Base-by-base conservation (phyloP, 352 stramenopile genomes). In the Pythium phragmitis region DNA sequence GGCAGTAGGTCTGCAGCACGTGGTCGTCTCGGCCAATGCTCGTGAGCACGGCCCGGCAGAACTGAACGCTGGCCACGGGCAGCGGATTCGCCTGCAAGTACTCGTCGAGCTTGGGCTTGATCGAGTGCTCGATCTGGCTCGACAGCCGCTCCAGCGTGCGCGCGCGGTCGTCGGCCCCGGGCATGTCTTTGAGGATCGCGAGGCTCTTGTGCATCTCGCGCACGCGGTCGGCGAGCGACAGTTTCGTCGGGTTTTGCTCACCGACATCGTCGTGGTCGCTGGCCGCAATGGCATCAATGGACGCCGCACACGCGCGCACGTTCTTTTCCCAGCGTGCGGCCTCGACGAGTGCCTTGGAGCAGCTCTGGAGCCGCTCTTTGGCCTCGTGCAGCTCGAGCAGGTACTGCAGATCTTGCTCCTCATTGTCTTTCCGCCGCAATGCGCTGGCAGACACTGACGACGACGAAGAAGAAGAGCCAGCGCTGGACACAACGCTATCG, bases 311-410 rank as follows among this genome's bases (percentile, higher is more conserved):
- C 9, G 69, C 51, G 33, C 80, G 79, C 14, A 87, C 81, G 60
- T 91, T 87, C 64, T 76, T 78, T 34, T 76, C 77, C 83, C 83
- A 92, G 30, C 72, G 72, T 19, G 80, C 76, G 23, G 83, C 81
- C 63, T 92, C 79, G 5, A 88, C 73, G n/a, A 92, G 78, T 58
- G 77, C 72, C 66, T 85, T 76, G 7, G 80, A 85, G 61, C 83
- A 92, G 45, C 76, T 71, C 45, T 86, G 69, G 11, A 92, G 68
- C 30, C 79, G 75, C 58, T 80, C 59, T 51, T 91, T 91, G 57
- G 83, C 75, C 42, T 89, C 79, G 67, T 92, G 79, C 36, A 92
- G 78, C 57, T 70, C 77, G 56, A 85, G 73, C n/a, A 90, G 68
- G 11, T 86, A 69, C 53, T 74, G 64, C 52, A 89, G 72, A 52